phyloP scores from a whole-genome alignment of 2,329 filamentous ascomycete species.

The Aspergillus nomiae region DNA sequence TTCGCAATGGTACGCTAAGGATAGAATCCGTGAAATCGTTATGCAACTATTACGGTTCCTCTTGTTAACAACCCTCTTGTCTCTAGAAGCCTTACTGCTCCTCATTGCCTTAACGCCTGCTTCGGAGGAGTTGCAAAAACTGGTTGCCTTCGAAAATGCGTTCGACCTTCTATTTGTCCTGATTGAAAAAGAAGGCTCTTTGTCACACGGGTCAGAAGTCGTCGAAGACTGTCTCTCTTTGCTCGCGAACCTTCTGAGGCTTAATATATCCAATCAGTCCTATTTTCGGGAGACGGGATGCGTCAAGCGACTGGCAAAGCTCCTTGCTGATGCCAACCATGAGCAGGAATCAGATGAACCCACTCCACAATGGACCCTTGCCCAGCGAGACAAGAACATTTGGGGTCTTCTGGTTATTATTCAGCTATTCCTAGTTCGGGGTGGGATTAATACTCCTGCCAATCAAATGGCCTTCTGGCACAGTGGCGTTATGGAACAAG shows the following conservation, averaged over 20 bases:
- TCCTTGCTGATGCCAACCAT: constrained; percentile 65
- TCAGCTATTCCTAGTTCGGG: constrained; percentile 78
- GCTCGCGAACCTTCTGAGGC: constrained; percentile 81
- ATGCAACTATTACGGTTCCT: not conserved
- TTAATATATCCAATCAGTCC: constrained; percentile 90
- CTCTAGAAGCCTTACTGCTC: constrained; percentile 73
- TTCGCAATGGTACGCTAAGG: constrained; percentile 66
- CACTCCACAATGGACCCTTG: constrained; percentile 72
- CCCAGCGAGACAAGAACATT: constrained; percentile 83
- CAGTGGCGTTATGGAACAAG: constrained; percentile 74
- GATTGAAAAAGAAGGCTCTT: constrained; percentile 76
- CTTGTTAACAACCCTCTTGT: constrained; percentile 18
- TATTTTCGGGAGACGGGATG: constrained; percentile 90
- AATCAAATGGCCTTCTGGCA: constrained; percentile 89
- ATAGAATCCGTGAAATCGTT: not conserved
- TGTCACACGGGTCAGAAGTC: constrained; percentile 79
- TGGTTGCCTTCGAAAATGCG: constrained; percentile 92
- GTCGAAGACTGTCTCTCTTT: constrained; percentile 93
- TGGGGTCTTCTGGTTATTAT: constrained; percentile 88
- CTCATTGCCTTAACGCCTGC: constrained; percentile 85
- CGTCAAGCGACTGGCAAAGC: constrained; percentile 68
- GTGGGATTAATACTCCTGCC: constrained; percentile 75
- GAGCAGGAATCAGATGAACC: constrained; percentile 59
- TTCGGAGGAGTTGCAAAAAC: constrained; percentile 86
- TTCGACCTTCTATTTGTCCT: constrained; percentile 85